These are phyloP conservation scores for Biancaea sappan DNA, from an alignment of 306 rosid genomes.

Conservation along the genomic window DNA sequence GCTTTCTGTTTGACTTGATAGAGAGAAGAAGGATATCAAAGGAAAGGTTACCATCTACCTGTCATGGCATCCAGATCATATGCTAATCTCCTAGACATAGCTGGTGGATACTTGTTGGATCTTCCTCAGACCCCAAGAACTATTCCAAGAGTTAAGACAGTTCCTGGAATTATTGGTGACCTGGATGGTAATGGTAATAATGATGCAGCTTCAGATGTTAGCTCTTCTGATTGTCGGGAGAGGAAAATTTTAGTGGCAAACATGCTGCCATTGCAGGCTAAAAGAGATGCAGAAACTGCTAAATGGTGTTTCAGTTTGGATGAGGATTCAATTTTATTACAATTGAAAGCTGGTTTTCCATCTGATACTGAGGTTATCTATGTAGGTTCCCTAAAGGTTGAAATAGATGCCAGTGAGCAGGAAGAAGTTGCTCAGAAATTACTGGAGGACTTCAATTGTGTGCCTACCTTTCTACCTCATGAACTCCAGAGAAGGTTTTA, in stretches of 20 bases:
- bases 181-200: conserved; percentile 50
- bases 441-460: conserved; percentile 68
- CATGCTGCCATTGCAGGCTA: conserved; percentile 75
- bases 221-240: conserved; percentile 59
- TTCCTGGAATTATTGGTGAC: conserved; percentile 69
- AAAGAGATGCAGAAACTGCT: conserved; percentile 61
- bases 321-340: conserved; percentile 67
- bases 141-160: conserved; percentile 72
- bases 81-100: conserved; percentile 55
- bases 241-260: conserved; percentile 76
- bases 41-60: conserved; percentile 1
- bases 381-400: conserved; percentile 76
- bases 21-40: conserved; percentile 14
- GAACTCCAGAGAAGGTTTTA: conserved; percentile 66
- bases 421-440: conserved; percentile 74
- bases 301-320: conserved; percentile 78
- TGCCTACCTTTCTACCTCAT: conserved; percentile 74
- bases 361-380: conserved; percentile 66
- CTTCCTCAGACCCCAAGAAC: conserved; percentile 61
- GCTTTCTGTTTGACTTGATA: conserved; percentile 20
- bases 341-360: conserved; percentile 69
- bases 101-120: conserved; percentile 54
- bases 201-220: conserved; percentile 62
- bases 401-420: conserved; percentile 67
- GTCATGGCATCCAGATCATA: conserved; percentile 66